phyloP scores from a whole-genome alignment of 495 filamentous ascomycete genomes.

The Xylaria venustula region DNA sequence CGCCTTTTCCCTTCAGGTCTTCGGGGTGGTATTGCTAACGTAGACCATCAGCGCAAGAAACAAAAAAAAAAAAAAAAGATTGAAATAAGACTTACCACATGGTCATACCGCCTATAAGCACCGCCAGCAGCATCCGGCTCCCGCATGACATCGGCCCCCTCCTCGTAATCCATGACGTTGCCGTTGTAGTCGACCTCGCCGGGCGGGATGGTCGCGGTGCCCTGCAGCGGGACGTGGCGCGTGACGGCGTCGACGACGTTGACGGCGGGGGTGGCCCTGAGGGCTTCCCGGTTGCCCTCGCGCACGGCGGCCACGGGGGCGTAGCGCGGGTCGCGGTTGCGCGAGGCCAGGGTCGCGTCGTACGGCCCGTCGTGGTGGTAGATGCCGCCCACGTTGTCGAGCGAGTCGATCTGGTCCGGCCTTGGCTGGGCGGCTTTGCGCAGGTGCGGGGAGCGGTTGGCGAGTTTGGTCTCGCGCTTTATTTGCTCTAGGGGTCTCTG shows the following conservation, averaged over 20 bases:
- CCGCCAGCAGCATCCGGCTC: slow-evolving; percentile 60
- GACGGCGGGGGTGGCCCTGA: slow-evolving; percentile 80
- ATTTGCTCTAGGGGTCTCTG: slow-evolving; percentile 34
- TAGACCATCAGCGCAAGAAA: not conserved
- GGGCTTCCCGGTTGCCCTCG: slow-evolving; percentile 70
- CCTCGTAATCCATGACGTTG: slow-evolving; percentile 72
- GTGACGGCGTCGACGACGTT: slow-evolving; percentile 72
- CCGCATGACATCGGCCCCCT: slow-evolving; percentile 80
- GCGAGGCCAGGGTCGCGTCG: slow-evolving; percentile 73
- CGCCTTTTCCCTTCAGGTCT: slow-evolving; percentile 78
- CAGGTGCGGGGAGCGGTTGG: slow-evolving; percentile 61
- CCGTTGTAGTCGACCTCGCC: slow-evolving; percentile 67
- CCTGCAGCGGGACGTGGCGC: slow-evolving; percentile 81
- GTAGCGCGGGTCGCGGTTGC: slow-evolving; percentile 61
- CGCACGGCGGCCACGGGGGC: slow-evolving; percentile 78
- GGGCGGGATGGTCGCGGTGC: slow-evolving; percentile 72
- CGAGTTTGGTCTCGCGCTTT: slow-evolving; percentile 55
- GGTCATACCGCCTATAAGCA: slow-evolving; percentile 65
- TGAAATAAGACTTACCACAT: slow-evolving; percentile 65
- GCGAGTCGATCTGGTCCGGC: slow-evolving; percentile 75
- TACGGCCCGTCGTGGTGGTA: slow-evolving; percentile 96
- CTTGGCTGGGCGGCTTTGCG: slow-evolving; percentile 62
- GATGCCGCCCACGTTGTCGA: slow-evolving; percentile 60
- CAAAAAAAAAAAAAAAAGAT: too few species aligned
- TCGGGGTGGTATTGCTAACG: slow-evolving; percentile 63